Conservation (phyloP, 2,329 filamentous ascomycete genomes). For the Xylaria multiplex region DNA sequence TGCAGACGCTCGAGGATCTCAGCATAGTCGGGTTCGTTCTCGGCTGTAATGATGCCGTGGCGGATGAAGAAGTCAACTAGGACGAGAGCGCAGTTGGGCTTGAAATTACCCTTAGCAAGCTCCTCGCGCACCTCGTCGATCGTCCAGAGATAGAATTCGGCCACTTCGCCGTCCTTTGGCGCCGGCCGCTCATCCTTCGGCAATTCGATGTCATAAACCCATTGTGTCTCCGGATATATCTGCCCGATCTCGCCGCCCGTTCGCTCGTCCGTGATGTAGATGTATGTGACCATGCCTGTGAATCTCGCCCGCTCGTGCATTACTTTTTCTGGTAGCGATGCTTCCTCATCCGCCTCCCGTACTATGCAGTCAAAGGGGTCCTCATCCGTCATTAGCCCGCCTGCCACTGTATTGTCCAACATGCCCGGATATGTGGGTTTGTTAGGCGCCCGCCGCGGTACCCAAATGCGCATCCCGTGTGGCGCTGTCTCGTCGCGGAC, state of each 20-base stretch:
- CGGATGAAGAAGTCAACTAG: constrained; percentile 90
- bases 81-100: constrained; percentile 89
- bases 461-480: constrained; percentile 80
- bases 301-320: constrained; percentile 69
- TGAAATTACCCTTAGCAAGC: constrained; percentile 80
- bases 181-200: constrained; percentile 72
- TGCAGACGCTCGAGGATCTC: constrained; percentile 81
- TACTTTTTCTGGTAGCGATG: constrained; percentile 76
- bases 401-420: constrained; percentile 93
- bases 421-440: constrained; percentile 94
- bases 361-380: constrained; percentile 82
- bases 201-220: constrained; percentile 88
- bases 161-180: constrained; percentile 90
- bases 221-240: constrained; percentile 91
- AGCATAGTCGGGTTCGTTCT: constrained; percentile 81
- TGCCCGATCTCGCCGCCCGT: constrained; percentile 83
- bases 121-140: constrained; percentile 79
- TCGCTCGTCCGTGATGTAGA: constrained; percentile 78
- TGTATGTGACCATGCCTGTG: constrained; percentile 82
- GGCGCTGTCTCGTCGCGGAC: constrained; percentile 58
- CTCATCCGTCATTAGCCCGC: constrained; percentile 83
- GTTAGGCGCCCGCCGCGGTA: constrained; percentile 76
- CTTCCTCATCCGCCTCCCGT: constrained; percentile 90
- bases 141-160: constrained; percentile 80
- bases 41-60: constrained; percentile 79